These are phyloP conservation scores for Aspergillus cejpii DNA, from an alignment of 2,329 filamentous ascomycete species.

Conservation along the genomic window DNA sequence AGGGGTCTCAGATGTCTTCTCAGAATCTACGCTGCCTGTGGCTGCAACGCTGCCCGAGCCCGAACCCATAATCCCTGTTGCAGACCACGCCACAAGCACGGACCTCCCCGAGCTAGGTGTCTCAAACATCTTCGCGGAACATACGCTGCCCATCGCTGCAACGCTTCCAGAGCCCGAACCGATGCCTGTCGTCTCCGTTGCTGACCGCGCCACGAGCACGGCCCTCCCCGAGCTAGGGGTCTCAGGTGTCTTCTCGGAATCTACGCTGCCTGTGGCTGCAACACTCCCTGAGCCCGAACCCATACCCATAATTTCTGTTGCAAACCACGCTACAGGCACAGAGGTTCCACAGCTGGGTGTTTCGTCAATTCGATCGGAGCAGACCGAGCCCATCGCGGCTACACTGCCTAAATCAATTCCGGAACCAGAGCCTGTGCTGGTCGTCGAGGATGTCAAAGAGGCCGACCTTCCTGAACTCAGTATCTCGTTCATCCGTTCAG, in stretches of 20 bases:
- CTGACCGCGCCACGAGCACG: slow-evolving; percentile 16
- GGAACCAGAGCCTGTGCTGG: slow-evolving; percentile 13
- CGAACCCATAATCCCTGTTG: slow-evolving; percentile 10
- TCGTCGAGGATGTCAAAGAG: slow-evolving; percentile 13
- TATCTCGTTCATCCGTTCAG: slow-evolving; percentile 25
- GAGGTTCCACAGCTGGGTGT: slow-evolving; percentile 19
- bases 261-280: slow-evolving; percentile 18
- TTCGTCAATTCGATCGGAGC: slow-evolving; percentile 27
- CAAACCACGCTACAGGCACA: slow-evolving; percentile 3
- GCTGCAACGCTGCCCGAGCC: slow-evolving; percentile 9
- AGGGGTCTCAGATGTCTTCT: slow-evolving; percentile 30
- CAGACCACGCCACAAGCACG: slow-evolving; percentile 3
- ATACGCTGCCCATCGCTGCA: slow-evolving; percentile 22
- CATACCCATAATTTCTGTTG: slow-evolving; percentile 7
- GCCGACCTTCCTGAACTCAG: slow-evolving; percentile 18
- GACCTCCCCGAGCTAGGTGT: slow-evolving; percentile 17
- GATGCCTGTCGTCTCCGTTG: slow-evolving; percentile 6
- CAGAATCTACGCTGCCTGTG: slow-evolving; percentile 25
- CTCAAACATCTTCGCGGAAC: slow-evolving; percentile 27
- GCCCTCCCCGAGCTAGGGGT: slow-evolving; percentile 20
- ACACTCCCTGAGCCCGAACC: slow-evolving; percentile 14
- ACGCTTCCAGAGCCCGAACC: slow-evolving; percentile 16
- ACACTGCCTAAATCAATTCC: too few species aligned
- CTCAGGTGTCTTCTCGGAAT: slow-evolving; percentile 31
- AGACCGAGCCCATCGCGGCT: slow-evolving; percentile 22